These are phyloP conservation scores for Acanthamoeba castellanii DNA, from an alignment of 208 protist species.

Conservation along the genomic window DNA sequence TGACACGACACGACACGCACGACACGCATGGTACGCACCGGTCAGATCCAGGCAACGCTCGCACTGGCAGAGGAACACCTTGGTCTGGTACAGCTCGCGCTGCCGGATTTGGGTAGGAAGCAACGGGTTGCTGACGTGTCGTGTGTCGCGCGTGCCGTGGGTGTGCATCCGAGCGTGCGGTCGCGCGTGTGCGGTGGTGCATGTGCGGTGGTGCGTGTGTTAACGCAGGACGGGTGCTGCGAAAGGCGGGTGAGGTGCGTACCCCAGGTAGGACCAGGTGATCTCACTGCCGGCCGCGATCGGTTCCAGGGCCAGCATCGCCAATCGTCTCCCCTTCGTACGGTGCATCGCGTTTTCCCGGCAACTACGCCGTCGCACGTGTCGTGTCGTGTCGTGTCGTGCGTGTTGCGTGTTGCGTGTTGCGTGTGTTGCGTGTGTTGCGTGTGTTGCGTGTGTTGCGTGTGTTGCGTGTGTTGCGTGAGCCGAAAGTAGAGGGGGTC, in stretches of 20 bases:
- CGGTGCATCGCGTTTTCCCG: constrained; percentile 53
- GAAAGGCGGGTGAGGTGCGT: no score
- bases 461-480: neutral
- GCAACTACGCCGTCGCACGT: neutral
- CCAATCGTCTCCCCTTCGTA: neutral
- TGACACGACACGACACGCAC: neutral
- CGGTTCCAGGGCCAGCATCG: constrained; percentile 4
- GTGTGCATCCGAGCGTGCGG: no score
- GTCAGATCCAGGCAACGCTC: neutral
- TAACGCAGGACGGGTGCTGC: neutral
- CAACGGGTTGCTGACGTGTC: neutral
- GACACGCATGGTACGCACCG: neutral
- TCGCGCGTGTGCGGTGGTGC: no score
- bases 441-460: no score
- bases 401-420: no score
- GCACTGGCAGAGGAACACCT: constrained; percentile 33
- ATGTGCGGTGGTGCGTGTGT: no score
- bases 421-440: no score
- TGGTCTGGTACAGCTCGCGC: constrained; percentile 49
- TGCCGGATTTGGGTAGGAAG: constrained; percentile 22
- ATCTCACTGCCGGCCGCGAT: neutral
- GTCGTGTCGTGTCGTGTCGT: no score
- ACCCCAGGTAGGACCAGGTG: constrained; percentile 57
- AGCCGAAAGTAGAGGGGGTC: neutral
- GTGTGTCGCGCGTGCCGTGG: no score